Evolutionary conservation across 331 rosid genomes (phyloP), one percentile per base, ranked within the genome.

Genomic region (Cydonia oblonga): DNA sequence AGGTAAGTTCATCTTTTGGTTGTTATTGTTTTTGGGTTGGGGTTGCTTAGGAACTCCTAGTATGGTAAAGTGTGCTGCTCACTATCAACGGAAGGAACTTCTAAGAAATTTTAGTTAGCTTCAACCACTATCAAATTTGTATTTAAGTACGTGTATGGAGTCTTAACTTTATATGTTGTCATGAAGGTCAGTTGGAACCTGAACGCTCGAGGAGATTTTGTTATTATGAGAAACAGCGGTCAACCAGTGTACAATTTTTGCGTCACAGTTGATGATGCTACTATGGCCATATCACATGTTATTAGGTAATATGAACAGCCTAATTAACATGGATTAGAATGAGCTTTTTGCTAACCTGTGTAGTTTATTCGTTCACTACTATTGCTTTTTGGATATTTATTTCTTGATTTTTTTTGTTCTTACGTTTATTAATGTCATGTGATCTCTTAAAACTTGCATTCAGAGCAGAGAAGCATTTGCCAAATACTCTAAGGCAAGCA

Each of bases 111-210:
- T 51, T 20, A 73, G 32, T 64, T 63, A 52, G 30, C 61, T 68
- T 20, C 52, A 24, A 54, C 11, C 6, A 26, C 28, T 25, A 53
- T 25, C 23, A 23, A 20, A 28, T 5, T 9, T 19, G 6, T 67
- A 70, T 52, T 64, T 6, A 30, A 38, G 8, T 77, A 51, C 56
- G 0, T 69, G 52, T 72, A 51, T 76, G 38, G 56, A n/a, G n/a
- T n/a, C n/a, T n/a, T n/a, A n/a, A n/a, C n/a, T 80, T 79, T 71
- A 79, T 76, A 81, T 88, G 83, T 96, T 85, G 84, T 89, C 83
- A 71, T 95, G 92, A 95, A 95, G 99, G 97, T 95, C 82, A 88
- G 89, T 84, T 95, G 99, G 99, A 95, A 91, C 82, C 86, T 95
- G 91, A 91, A 89, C 81, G 89, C 99, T 0, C 97, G 91, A 71